Percentiles rank a stretch among this genome's conserved stretches.
These are phyloP conservation scores for Blastobotrys muscicola DNA, from an alignment of 805 yeast genomes.

Conservation along the genomic window DNA sequence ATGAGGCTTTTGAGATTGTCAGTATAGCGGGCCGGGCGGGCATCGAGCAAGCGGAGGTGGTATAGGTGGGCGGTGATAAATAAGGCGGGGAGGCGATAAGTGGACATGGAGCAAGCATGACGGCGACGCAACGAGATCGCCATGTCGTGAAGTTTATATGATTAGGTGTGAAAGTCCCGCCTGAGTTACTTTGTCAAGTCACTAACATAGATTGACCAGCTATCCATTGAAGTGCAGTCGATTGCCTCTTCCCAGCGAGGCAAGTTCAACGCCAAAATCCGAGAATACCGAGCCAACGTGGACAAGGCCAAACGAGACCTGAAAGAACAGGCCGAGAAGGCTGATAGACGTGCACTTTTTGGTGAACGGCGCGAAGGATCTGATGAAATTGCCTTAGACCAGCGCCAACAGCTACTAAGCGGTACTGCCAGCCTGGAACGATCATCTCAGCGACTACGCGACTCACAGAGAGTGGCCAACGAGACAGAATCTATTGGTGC, in stretches of 20 bases:
- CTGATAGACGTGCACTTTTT: conserved; percentile 64
- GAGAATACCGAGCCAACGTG: conserved; percentile 55
- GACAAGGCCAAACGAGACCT: conserved; percentile 44
- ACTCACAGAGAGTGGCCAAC: conserved; percentile 79
- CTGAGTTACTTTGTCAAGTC: background rate
- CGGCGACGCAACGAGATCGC: too few relatives aligned
- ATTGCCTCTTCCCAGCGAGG: conserved; percentile 70
- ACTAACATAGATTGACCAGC: conserved; percentile 53
- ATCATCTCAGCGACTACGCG: conserved; percentile 72
- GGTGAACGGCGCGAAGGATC: conserved; percentile 40
- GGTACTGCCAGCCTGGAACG: conserved; percentile 76
- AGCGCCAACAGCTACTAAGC: conserved; percentile 69
- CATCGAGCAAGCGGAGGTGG: too few relatives aligned
- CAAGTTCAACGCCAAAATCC: conserved; percentile 59
- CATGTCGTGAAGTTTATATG: too few relatives aligned
- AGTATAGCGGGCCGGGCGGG: too few relatives aligned
- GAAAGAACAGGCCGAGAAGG: conserved; percentile 52
- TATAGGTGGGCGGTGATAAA: too few relatives aligned
- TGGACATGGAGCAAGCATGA: too few relatives aligned
- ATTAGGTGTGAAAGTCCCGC: too few relatives aligned
- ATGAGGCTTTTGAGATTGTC: conserved; percentile 65
- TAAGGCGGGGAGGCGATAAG: background rate
- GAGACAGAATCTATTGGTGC: conserved; percentile 93
- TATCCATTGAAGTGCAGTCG: conserved; percentile 77
- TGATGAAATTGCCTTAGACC: conserved; percentile 42